A percentile compares a stretch with the other conserved stretches of the same genome.
phyloP scores from a whole-genome alignment of 495 filamentous ascomycete species.

The Penicillium pulvis region DNA sequence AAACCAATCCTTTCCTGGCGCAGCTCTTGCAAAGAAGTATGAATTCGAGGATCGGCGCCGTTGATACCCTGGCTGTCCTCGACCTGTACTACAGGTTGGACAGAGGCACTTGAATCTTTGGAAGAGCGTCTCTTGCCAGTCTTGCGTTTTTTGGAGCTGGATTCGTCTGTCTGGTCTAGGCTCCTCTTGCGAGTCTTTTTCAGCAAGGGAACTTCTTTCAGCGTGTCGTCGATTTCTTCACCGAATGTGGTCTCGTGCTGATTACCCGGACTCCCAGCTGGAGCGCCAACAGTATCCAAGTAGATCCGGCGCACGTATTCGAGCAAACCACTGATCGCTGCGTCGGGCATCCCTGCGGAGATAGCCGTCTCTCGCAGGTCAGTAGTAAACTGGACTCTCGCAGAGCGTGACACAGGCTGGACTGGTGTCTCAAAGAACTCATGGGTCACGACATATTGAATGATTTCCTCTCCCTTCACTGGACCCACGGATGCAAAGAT shows the following conservation, averaged over 20 bases:
- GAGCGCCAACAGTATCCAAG: conserved; percentile 13
- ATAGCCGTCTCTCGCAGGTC: conserved; percentile 22
- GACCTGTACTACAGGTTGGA: not conserved
- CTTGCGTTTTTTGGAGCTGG: conserved; percentile 15
- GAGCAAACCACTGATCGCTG: conserved; percentile 14
- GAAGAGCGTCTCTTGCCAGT: conserved; percentile 18
- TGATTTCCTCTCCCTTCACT: conserved; percentile 13
- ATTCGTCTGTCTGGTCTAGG: not conserved
- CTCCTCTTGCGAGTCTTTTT: conserved; percentile 9
- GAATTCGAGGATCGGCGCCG: not conserved
- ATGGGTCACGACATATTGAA: conserved; percentile 24
- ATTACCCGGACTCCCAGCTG: not conserved
- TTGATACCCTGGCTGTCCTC: not conserved
- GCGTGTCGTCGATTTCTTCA: conserved; percentile 23
- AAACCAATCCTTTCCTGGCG: not conserved
- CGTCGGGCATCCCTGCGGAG: conserved; percentile 16
- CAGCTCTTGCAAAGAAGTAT: not conserved
- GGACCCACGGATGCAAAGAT: conserved; percentile 22
- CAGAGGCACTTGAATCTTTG: not conserved
- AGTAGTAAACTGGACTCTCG: conserved; percentile 21
- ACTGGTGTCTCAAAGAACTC: conserved; percentile 22
- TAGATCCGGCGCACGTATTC: conserved; percentile 27
- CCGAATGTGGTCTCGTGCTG: conserved; percentile 23
- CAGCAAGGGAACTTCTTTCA: not conserved
- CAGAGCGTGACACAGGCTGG: conserved; percentile 23